Evolutionary conservation across 371 early-diverging fungal species (phyloP).

Genomic region (Vairimorpha ceranae): DNA sequence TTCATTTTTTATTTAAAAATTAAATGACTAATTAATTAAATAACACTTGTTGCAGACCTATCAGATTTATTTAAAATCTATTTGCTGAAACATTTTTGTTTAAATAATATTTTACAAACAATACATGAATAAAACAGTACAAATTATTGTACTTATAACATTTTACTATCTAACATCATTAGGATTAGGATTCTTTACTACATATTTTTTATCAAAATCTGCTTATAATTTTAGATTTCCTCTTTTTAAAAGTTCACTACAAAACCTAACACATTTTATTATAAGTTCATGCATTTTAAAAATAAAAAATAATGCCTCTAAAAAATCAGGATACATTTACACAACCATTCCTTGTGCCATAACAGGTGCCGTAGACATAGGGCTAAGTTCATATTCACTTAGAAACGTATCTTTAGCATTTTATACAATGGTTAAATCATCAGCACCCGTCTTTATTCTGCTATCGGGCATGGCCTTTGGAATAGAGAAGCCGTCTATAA

Average conservation of each 20-base stretch:
- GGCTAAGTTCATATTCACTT: constrained; percentile 56
- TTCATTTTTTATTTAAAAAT: too few species aligned
- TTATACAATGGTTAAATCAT: constrained; percentile 63
- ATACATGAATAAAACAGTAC: constrained; percentile 15
- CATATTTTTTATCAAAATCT: constrained; percentile 50
- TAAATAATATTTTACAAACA: too few species aligned
- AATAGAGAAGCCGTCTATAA: constrained; percentile 53
- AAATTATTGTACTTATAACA: constrained; percentile 12
- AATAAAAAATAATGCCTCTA: constrained; percentile 26
- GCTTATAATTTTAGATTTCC: constrained; percentile 63
- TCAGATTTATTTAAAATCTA: too few species aligned
- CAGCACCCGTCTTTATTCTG: constrained; percentile 62
- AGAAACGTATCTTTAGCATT: constrained; percentile 57
- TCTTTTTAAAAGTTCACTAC: constrained; percentile 51
- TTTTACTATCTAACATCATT: constrained; percentile 50
- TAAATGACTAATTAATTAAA: too few species aligned
- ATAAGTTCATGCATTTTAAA: constrained; percentile 34
- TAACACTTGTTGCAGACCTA: too few species aligned
- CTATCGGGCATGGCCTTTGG: constrained; percentile 59
- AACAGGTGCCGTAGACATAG: constrained; percentile 57
- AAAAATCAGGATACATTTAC: constrained; percentile 9
- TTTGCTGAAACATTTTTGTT: too few species aligned
- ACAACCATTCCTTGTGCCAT: constrained; percentile 52
- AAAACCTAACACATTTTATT: constrained; percentile 59
- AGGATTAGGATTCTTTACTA: constrained; percentile 57